Evolutionary conservation across 192 early-diverging fungal species (phyloP), one percentile per base, ranked within the genome.

Genomic region (Mortierella claussenii): DNA sequence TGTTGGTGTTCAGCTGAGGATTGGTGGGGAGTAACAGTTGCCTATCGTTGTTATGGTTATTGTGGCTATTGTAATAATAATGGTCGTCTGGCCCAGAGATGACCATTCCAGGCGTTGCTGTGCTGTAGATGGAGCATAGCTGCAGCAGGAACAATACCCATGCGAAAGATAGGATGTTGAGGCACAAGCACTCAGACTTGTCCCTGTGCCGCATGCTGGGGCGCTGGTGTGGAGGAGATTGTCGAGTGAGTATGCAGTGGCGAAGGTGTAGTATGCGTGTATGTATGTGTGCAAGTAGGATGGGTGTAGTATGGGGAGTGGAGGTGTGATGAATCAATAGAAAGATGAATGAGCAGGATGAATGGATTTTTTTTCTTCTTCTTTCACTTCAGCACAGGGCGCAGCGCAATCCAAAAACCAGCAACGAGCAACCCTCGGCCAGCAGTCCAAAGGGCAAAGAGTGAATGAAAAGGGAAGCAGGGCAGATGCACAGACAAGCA

Each of bases 131-230:
- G 9, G 63, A 15, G 15, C 52, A 18, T n/a, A 76, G 34, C 42
- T 45, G 44, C 26, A 47, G n/a, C 24, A 67, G 24, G 11, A 62
- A 28, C 28, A 65, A 34, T 48, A 67, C 50, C 47, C 51, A 40
- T 13, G 13, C 42, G 61, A 46, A 55, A 55, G 65, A 44, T 51
- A 66, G 36, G 53, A 76, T 55, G 58, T 49, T 56, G 50, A 71
- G 51, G 60, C 59, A 58, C 64, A 61, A 11, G 55, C 48, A 67
- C 58, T 30, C 37, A 36, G 50, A 51, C 65, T 58, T 62, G 73
- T 66, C 65, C 73, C 46, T 66, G 63, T 62, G 57, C 59, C 64
- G 56, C 73, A 76, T 76, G 33, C 23, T 54, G n/a, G 23, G 17
- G n/a, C n/a, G n/a, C n/a, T n/a, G n/a, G n/a, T n/a, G n/a, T n/a